Conservation (phyloP, 2,329 filamentous ascomycete genomes). For the Verticillium isaacii region DNA sequence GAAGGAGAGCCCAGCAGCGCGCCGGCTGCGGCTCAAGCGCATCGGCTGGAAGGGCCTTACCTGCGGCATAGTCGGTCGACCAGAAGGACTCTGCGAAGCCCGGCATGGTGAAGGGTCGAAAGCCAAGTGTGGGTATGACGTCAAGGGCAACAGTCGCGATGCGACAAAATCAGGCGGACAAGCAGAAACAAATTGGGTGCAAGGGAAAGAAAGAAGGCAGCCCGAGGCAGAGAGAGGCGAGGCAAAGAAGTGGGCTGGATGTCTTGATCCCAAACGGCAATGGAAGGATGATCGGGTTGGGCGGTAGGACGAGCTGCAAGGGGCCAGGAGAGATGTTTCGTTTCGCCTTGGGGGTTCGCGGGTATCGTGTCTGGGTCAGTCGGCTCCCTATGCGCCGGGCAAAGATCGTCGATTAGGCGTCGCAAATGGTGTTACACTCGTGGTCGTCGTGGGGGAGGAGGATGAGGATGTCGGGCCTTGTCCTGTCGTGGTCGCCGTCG, state of each 20-base stretch:
- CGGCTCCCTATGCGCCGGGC: not conserved
- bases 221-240: not conserved
- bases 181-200: not conserved
- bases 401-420: not conserved
- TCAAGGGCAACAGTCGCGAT: constrained; percentile 4
- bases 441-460: not conserved
- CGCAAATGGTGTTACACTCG: not conserved
- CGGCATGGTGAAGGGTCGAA: constrained; percentile 55
- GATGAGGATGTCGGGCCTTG: not conserved
- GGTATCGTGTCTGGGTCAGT: not conserved
- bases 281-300: not conserved
- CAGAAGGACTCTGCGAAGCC: constrained; percentile 96
- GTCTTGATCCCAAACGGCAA: constrained; percentile 1
- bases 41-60: constrained; percentile 38
- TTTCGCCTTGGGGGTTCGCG: constrained; percentile 6
- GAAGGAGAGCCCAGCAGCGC: not conserved
- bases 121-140: not conserved
- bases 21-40: not conserved
- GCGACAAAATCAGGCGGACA: not conserved
- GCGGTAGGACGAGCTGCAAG: constrained; percentile 2
- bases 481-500: not conserved
- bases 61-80: constrained; percentile 95
- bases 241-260: not conserved
- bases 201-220: not conserved
- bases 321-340: constrained; percentile 9